Conservation (phyloP, 495 filamentous ascomycete species). For the Neurospora sp. region DNA sequence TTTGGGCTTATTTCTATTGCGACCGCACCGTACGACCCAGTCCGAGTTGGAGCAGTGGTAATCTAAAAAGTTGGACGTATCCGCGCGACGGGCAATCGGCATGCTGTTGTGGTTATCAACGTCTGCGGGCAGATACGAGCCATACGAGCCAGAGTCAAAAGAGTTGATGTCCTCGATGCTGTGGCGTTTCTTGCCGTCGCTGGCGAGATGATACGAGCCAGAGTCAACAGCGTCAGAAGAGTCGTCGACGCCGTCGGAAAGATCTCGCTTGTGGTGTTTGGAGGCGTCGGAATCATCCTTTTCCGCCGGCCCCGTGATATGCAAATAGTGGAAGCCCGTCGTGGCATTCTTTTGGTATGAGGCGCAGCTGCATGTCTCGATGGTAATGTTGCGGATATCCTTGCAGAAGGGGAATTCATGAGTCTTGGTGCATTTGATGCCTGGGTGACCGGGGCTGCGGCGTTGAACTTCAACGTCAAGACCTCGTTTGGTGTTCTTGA, state of each 20-base stretch:
- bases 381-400: not conserved
- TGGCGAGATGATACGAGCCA: not conserved
- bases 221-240: not conserved
- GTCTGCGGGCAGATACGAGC: not conserved
- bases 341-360: not conserved
- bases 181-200: not conserved
- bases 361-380: not conserved
- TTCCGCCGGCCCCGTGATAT: not conserved
- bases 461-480: not conserved
- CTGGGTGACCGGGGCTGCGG: not conserved
- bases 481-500: not conserved
- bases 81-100: not conserved
- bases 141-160: not conserved
- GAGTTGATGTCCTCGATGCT: not conserved
- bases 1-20: too few species aligned
- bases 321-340: not conserved
- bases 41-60: not conserved
- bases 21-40: not conserved
- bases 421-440: not conserved
- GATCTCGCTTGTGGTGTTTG: not conserved
- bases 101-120: not conserved
- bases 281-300: not conserved
- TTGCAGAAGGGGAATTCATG: not conserved
- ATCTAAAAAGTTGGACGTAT: not conserved
- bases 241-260: not conserved